These are phyloP conservation scores for Penicillium sp. DNA, from an alignment of 2,329 filamentous ascomycete species.

Conservation along the genomic window DNA sequence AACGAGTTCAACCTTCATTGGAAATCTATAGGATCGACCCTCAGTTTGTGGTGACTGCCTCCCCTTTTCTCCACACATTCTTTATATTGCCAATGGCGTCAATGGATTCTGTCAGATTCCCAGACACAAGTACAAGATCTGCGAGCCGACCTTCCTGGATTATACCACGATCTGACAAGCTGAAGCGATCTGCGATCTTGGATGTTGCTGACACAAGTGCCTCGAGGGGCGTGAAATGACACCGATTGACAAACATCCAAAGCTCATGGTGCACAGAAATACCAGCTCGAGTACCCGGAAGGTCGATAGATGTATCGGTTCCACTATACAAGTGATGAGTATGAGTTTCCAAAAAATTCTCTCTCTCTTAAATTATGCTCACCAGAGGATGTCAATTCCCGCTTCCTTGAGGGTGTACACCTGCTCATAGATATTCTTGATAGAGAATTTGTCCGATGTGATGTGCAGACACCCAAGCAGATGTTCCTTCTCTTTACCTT, in stretches of 20 bases:
- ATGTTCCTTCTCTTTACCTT: conserved; percentile 17
- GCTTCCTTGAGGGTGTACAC: conserved; percentile 19
- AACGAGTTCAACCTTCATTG: no score
- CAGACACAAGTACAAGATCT: conserved; percentile 15
- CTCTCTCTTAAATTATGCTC: neutral
- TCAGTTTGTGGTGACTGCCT: neutral
- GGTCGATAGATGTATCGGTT: conserved; percentile 16
- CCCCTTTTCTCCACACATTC: conserved; percentile 20
- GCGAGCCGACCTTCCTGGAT: conserved; percentile 17
- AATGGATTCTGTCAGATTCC: conserved; percentile 14
- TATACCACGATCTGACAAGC: conserved; percentile 11
- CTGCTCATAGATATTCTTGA: conserved; percentile 16
- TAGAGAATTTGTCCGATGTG: conserved; percentile 15
- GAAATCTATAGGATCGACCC: neutral
- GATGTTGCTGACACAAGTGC: conserved; percentile 21
- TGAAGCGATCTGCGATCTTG: conserved; percentile 12
- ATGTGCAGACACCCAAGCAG: conserved; percentile 16
- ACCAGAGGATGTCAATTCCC: conserved; percentile 22
- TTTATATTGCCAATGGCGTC: conserved; percentile 14
- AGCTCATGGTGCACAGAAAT: conserved; percentile 19
- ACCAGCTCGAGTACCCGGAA: conserved; percentile 15
- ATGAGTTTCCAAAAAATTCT: neutral
- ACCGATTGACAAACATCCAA: conserved; percentile 21
- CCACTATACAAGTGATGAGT: conserved; percentile 12
- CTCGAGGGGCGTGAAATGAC: conserved; percentile 18